A percentile compares a stretch with the other conserved stretches of the same genome.
These are phyloP conservation scores for Sclerotinia borealis DNA, from an alignment of 2,329 filamentous ascomycete genomes.

Conservation along the genomic window DNA sequence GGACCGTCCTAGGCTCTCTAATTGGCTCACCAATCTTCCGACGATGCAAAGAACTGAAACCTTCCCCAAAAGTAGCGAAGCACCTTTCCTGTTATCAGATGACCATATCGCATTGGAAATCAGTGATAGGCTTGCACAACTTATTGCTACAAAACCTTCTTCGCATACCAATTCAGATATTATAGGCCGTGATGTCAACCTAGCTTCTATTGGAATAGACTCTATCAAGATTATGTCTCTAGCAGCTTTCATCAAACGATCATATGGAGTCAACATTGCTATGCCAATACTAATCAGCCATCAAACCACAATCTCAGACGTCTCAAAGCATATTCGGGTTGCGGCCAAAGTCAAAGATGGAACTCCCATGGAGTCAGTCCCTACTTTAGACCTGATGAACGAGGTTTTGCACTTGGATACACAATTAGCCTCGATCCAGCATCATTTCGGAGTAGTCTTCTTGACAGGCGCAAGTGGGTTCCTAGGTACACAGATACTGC, in stretches of 20 bases:
- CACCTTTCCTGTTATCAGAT: neutral
- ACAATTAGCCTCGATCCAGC: neutral
- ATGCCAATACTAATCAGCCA: conserved; percentile 9
- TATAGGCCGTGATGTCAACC: conserved; percentile 1
- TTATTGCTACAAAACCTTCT: neutral
- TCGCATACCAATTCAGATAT: neutral
- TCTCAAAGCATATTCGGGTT: neutral
- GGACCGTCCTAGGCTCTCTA: conserved; percentile 33
- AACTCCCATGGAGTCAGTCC: neutral
- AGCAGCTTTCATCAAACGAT: conserved; percentile 10
- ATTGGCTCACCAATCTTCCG: conserved; percentile 7
- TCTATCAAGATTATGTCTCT: conserved; percentile 16
- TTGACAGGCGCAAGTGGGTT: conserved; percentile 1
- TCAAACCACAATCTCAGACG: conserved; percentile 7
- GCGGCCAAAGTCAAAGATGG: neutral
- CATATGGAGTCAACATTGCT: neutral
- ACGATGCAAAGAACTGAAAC: neutral
- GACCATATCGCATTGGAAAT: neutral
- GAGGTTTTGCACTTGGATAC: neutral
- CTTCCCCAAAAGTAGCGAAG: neutral
- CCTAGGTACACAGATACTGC: neutral
- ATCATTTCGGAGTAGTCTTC: neutral
- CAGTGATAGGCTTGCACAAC: neutral
- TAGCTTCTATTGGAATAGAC: conserved; percentile 10
- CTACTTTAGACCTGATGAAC: neutral